Base-by-base conservation (phyloP, 2,329 filamentous ascomycete species). In the Fusarium virguliforme region DNA sequence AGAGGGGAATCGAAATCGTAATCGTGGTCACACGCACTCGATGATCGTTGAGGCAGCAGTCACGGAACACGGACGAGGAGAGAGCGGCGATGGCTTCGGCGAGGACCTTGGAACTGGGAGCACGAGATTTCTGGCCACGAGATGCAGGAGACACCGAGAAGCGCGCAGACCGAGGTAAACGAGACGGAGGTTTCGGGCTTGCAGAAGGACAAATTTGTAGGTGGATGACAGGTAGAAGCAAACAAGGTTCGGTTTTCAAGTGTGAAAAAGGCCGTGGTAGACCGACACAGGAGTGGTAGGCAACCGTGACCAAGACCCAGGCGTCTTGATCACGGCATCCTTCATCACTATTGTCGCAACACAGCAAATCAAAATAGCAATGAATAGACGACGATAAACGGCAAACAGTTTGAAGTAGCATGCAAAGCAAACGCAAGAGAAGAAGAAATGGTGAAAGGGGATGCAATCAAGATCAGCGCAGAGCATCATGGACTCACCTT, bases 11-110 rank as follows among this genome's bases (percentile, higher is more conserved):
- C 57, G 68, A 55, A 60, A 58, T 66, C 68, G 62, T 64, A 62
- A 51, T 60, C 63, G 64, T 53, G 57, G 72, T 76, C 74, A 76
- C 73, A 75, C 65, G 70, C 63, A 70, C 65, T 72, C 64, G 72
- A 54, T 58, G 51, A 51, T 72, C 38, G 70, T 64, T 54, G 60
- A 61, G 70, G 70, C 65, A 76, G 65, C 62, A 74, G 64, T 76
- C 74, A 76, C 73, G 55, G 65, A 70, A 66, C 65, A 69, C 55
- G 54, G 64, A 64, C 61, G 61, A 60, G 61, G 43, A 73, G 51
- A 28, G 46, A 53, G 60, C 61, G 55, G 60, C 68, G 71, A 56
- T 32, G 55, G 64, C 54, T 58, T 60, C 34, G 55, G 50, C 50
- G 55, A 40, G 50, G 37, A 62, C n/a, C 54, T 58, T 62, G 37